Base-by-base conservation (phyloP, 2,329 filamentous ascomycete genomes). In the Claviceps maximensis region DNA sequence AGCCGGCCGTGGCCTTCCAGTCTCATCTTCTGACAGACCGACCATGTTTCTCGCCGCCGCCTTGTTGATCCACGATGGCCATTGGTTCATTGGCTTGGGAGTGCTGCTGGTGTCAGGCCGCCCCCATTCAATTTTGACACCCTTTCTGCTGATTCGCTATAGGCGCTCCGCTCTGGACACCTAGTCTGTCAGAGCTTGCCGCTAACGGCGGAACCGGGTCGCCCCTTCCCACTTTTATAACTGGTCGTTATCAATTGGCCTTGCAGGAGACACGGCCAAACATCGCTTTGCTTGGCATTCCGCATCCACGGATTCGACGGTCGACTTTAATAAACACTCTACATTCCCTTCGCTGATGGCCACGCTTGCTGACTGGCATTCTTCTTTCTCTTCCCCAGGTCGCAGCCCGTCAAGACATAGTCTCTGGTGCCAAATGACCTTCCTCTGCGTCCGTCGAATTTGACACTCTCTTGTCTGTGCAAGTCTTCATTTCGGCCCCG, bases 151-250 rank as follows among this genome's bases (percentile, higher is more conserved):
- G 19, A 23, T n/a, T n/a, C 40, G 33, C 25, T 36, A 21, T 25
- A 33, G 31, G 6, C 23, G 38, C 23, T 21, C 48, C 4, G n/a
- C 33, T 49, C 38, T 41, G 12, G 12, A 15, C 21, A 31, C 21
- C 27, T 25, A 15, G 36, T 21, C 15, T 1, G 23, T 50, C 23
- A 29, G 33, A 41, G 2, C 10, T 2, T 21, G 48, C 46, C 38
- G 53, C 53, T 52, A 46, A 45, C 46, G 49, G 53, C 13, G 19
- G 15, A 29, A 29, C 40, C 49, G 52, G 49, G 31, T 42, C 25
- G 38, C 45, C 19, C 45, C 31, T 54, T 51, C 40, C 49, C 46
- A 52, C 49, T 54, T 42, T 49, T 46, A 10, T n/a, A 10, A 40
- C n/a, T 36, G 31, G 10, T 3, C 12, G n/a, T 23, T 23, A 44